phyloP scores from a whole-genome alignment of 108 stramenopile species.

The Cyclostephanos invisitatus region DNA sequence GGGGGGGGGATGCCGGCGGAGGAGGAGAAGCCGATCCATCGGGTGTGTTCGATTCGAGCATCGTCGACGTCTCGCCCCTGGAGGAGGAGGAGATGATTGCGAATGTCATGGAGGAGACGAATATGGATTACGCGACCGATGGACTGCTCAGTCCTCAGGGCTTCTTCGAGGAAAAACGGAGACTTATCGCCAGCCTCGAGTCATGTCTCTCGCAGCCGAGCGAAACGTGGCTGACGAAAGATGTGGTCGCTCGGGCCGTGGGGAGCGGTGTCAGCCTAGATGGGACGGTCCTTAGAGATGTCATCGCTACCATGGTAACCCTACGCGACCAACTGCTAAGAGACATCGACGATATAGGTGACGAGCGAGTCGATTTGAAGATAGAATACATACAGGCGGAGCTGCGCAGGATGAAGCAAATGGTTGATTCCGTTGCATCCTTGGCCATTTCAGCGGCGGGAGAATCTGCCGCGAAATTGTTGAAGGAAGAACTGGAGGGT shows the following conservation, averaged over 20 bases:
- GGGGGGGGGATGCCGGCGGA: conserved; percentile 9
- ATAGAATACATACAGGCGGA: conserved; percentile 38
- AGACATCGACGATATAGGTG: conserved; percentile 38
- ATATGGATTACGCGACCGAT: conserved; percentile 49
- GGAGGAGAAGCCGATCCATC: conserved; percentile 8
- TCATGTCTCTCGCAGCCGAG: conserved; percentile 59
- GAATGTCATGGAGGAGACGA: conserved; percentile 49
- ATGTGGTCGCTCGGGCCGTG: conserved; percentile 36
- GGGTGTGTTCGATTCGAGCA: conserved; percentile 6
- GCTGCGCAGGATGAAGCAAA: conserved; percentile 41
- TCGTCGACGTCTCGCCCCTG: conserved; percentile 31
- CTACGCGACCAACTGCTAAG: conserved; percentile 53
- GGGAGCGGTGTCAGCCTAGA: conserved; percentile 43
- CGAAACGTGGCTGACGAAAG: conserved; percentile 60
- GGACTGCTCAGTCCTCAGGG: conserved; percentile 40
- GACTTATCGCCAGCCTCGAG: conserved; percentile 48
- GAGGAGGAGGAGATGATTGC: conserved; percentile 41
- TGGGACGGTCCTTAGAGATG: conserved; percentile 35
- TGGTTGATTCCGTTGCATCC: conserved; percentile 31
- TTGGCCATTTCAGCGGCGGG: conserved; percentile 40
- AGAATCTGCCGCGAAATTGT: conserved; percentile 28
- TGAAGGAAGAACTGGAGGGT: conserved; percentile 43
- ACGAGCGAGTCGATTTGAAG: conserved; percentile 32
- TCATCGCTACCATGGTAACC: conserved; percentile 61
- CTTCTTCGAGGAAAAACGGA: conserved; percentile 44